Evolutionary conservation across 2,329 filamentous ascomycete species (phyloP).

Genomic region (Talaromyces rugulosus): DNA sequence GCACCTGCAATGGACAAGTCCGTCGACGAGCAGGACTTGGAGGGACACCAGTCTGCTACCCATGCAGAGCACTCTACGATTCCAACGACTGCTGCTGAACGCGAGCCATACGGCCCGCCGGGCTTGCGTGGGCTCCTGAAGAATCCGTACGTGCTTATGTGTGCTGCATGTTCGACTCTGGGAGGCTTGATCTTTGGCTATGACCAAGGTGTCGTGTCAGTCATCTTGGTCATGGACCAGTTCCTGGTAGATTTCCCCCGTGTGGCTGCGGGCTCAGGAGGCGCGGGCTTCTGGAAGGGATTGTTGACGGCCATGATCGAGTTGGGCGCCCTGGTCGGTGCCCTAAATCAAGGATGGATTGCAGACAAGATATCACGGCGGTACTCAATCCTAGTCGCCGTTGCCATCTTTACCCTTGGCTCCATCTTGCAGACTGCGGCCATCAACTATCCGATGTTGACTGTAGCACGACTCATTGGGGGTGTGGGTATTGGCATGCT

Average conservation of each 20-base stretch:
- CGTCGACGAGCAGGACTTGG: neutral
- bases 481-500: conserved; percentile 15
- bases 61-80: neutral
- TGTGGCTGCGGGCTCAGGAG: conserved; percentile 35
- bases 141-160: conserved; percentile 49
- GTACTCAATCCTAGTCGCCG: conserved; percentile 50
- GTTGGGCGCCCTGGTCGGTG: conserved; percentile 46
- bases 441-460: conserved; percentile 49
- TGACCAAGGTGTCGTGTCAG: conserved; percentile 42
- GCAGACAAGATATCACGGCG: conserved; percentile 52
- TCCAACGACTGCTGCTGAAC: conserved; percentile 12
- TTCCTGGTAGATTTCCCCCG: conserved; percentile 45
- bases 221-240: conserved; percentile 52
- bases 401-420: conserved; percentile 49
- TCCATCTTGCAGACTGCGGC: conserved; percentile 50
- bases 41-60: neutral
- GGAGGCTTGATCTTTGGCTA: conserved; percentile 51
- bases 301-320: conserved; percentile 54
- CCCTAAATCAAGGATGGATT: conserved; percentile 47
- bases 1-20: neutral
- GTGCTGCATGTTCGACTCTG: conserved; percentile 48
- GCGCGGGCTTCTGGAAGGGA: conserved; percentile 40
- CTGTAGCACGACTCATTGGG: conserved; percentile 18
- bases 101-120: conserved; percentile 30
- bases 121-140: conserved; percentile 45